A percentile compares a stretch with the other conserved stretches of the same genome.
Evolutionary conservation across 2,329 filamentous ascomycete genomes (phyloP).

Genomic region (Calycina marina): DNA sequence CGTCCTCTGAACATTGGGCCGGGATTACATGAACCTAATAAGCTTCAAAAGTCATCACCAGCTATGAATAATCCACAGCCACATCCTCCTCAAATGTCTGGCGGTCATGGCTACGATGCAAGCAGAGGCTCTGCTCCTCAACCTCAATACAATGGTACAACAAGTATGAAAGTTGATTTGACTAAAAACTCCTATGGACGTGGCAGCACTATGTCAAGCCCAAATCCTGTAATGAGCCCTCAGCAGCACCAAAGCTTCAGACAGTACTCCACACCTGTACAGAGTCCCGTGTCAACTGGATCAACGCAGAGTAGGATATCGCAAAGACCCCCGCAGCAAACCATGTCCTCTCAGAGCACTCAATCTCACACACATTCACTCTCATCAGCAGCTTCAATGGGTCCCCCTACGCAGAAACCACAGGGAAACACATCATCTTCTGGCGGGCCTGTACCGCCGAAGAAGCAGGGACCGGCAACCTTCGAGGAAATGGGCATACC

Average conservation of each 20-base stretch:
- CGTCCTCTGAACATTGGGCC: constrained; percentile 10
- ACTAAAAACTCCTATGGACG: no score
- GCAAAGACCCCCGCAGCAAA: constrained; percentile 1
- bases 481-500: constrained; percentile 99
- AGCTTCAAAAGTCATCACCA: constrained; percentile 10
- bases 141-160: no score
- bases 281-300: not conserved
- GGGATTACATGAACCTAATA: constrained; percentile 3
- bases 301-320: constrained; percentile 1
- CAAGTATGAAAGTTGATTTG: no score
- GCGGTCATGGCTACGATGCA: constrained; percentile 1
- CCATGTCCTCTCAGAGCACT: constrained; percentile 1
- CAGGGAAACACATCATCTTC: constrained; percentile 7
- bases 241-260: not conserved
- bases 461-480: constrained; percentile 62
- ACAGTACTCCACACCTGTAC: not conserved
- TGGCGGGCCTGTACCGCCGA: constrained; percentile 10
- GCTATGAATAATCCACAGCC: constrained; percentile 12
- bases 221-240: constrained; percentile 7
- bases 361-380: not conserved
- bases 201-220: constrained; percentile 11
- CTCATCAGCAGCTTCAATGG: constrained; percentile 2
- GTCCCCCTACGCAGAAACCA: no score
- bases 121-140: no score
- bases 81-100: not conserved